Conservation (phyloP, 2,329 filamentous ascomycete species). For the Xylaria sp. region DNA sequence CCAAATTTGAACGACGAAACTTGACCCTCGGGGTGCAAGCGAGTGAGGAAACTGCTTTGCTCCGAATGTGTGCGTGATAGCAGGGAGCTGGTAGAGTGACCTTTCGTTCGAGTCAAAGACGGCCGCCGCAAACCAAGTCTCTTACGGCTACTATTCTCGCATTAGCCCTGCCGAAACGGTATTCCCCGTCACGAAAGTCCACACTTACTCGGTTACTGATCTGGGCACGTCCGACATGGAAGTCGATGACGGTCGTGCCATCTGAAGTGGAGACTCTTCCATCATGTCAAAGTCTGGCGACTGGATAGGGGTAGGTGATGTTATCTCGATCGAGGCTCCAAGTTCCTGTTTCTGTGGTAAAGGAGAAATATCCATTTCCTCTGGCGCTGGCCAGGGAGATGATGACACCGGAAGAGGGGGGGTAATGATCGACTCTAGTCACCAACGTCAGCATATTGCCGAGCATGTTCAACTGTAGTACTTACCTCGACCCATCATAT, state of each 20-base stretch:
- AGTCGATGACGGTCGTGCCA: conserved; percentile 48
- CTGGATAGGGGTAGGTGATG: conserved; percentile 72
- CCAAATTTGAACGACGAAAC: conserved; percentile 76
- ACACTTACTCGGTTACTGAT: conserved; percentile 59
- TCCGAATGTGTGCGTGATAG: conserved; percentile 46
- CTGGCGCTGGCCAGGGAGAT: conserved; percentile 73
- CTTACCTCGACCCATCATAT: conserved; percentile 71
- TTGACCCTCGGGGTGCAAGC: conserved; percentile 66
- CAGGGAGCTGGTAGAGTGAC: conserved; percentile 70
- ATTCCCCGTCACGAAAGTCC: too few species aligned
- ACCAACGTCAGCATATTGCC: conserved; percentile 16
- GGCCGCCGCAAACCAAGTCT: conserved; percentile 71
- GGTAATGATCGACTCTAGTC: conserved; percentile 76
- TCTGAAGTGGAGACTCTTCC: conserved; percentile 62
- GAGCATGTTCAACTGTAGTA: background rate
- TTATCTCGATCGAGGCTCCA: conserved; percentile 67
- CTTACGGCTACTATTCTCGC: conserved; percentile 64
- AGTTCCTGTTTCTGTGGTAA: conserved; percentile 84
- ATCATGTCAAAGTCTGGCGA: conserved; percentile 53
- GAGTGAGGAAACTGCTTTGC: conserved; percentile 41
- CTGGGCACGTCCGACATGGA: conserved; percentile 58
- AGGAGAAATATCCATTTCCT: conserved; percentile 93
- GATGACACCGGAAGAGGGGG: conserved; percentile 80
- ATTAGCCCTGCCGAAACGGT: conserved; percentile 31
- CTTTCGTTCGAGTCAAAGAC: conserved; percentile 76